Conservation (phyloP, 1,284 basidiomycete genomes). For the Somion occarium region DNA sequence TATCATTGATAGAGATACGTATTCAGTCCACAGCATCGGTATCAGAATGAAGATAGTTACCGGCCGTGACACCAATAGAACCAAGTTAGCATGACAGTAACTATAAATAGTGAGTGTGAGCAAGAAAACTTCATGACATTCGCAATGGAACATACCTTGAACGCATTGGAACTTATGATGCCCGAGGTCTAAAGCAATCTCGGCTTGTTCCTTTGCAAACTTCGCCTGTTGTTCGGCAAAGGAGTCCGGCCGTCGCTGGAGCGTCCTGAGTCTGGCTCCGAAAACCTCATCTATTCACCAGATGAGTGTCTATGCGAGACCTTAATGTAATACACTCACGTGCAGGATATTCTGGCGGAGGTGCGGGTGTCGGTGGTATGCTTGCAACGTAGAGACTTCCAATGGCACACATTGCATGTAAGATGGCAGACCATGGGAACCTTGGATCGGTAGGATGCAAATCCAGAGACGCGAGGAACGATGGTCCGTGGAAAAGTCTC, state of each 20-base stretch:
- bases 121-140: background rate
- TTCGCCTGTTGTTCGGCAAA: conserved; percentile 67
- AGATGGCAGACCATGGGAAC: conserved; percentile 60
- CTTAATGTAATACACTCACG: conserved; percentile 8
- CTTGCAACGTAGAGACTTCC: conserved; percentile 63
- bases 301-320: background rate
- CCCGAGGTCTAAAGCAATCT: conserved; percentile 44
- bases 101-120: conserved; percentile 28
- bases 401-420: conserved; percentile 76
- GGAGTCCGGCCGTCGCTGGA: conserved; percentile 45
- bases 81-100: conserved; percentile 58
- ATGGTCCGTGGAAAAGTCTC: conserved; percentile 57
- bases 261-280: conserved; percentile 36
- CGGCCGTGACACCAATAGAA: conserved; percentile 71
- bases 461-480: conserved; percentile 60
- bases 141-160: conserved; percentile 44
- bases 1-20: conserved; percentile 23
- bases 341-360: conserved; percentile 26
- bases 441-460: conserved; percentile 64
- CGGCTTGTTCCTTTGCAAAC: conserved; percentile 47
- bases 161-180: conserved; percentile 54
- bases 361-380: conserved; percentile 48
- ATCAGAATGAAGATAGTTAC: conserved; percentile 29
- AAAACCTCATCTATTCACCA: conserved; percentile 49
- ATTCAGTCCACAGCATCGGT: background rate